Conservation (phyloP, 2,329 filamentous ascomycete species). For the Pseudogymnoascus sp. region DNA sequence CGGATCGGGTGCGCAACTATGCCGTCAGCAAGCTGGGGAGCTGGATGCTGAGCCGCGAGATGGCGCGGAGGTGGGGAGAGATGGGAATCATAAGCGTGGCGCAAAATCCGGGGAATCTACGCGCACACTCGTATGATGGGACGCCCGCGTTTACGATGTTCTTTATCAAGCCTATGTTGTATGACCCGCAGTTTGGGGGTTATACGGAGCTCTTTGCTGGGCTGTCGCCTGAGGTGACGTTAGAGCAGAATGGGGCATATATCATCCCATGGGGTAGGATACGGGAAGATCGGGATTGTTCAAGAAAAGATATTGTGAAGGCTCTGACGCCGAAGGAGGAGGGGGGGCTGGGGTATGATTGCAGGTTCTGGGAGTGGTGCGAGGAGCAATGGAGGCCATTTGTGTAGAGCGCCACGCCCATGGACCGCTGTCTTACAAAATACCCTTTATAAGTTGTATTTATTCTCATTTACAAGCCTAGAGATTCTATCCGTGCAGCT, state of each 20-base stretch:
- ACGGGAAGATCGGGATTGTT: conserved; percentile 29
- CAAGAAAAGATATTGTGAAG: conserved; percentile 16
- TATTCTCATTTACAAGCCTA: background rate
- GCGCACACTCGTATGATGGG: conserved; percentile 11
- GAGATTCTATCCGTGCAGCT: background rate
- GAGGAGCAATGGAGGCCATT: conserved; percentile 11
- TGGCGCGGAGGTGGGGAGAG: conserved; percentile 7
- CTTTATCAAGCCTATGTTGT: conserved; percentile 11
- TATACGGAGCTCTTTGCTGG: conserved; percentile 20
- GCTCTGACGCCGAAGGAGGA: conserved; percentile 15
- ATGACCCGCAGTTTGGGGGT: conserved; percentile 17
- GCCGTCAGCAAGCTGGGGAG: conserved; percentile 16
- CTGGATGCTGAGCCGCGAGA: conserved; percentile 16
- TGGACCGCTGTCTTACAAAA: background rate
- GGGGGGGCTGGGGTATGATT: conserved; percentile 18
- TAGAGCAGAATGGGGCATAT: conserved; percentile 16
- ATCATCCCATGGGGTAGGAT: conserved; percentile 23
- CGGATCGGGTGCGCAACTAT: conserved; percentile 14
- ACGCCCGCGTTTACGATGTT: background rate
- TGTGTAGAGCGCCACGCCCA: background rate
- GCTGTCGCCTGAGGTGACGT: conserved; percentile 11
- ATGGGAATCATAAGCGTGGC: conserved; percentile 14
- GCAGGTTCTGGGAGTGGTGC: conserved; percentile 21
- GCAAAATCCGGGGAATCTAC: conserved; percentile 16
- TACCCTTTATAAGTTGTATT: background rate